Evolutionary conservation across 805 yeast species (phyloP).

Genomic region (Starmerella stellata): DNA sequence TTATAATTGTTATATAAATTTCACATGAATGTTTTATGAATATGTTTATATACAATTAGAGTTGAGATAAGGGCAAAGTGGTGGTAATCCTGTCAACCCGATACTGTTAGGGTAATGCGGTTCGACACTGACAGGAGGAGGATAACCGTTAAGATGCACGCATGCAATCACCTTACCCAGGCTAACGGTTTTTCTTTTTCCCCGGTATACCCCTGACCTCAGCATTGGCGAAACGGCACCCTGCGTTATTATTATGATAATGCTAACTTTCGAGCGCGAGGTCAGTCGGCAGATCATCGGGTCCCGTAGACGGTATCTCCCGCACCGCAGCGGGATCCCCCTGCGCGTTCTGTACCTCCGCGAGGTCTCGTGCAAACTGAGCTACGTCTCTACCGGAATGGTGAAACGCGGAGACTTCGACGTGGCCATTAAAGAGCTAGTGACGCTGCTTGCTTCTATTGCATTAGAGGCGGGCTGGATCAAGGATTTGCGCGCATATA

Average conservation of each 20-base stretch:
- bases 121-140: too few species aligned
- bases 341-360: neutral
- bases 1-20: too few species aligned
- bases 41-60: too few species aligned
- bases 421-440: conserved; percentile 3
- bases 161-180: neutral
- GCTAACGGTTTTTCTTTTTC: neutral
- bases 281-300: conserved; percentile 3
- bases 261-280: conserved; percentile 9
- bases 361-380: neutral
- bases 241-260: neutral
- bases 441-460: conserved; percentile 1
- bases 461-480: neutral
- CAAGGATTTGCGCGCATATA: neutral
- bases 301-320: conserved; percentile 3
- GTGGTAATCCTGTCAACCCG: too few species aligned
- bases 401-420: conserved; percentile 9
- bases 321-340: conserved; percentile 3
- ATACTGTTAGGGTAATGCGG: too few species aligned
- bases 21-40: too few species aligned
- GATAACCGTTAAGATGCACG: too few species aligned
- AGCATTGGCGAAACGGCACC: neutral
- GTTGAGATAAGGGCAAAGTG: too few species aligned
- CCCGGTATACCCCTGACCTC: neutral
- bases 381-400: conserved; percentile 3